Base-by-base conservation (phyloP, 2,329 filamentous ascomycete genomes). In the Ascochyta fabae region DNA sequence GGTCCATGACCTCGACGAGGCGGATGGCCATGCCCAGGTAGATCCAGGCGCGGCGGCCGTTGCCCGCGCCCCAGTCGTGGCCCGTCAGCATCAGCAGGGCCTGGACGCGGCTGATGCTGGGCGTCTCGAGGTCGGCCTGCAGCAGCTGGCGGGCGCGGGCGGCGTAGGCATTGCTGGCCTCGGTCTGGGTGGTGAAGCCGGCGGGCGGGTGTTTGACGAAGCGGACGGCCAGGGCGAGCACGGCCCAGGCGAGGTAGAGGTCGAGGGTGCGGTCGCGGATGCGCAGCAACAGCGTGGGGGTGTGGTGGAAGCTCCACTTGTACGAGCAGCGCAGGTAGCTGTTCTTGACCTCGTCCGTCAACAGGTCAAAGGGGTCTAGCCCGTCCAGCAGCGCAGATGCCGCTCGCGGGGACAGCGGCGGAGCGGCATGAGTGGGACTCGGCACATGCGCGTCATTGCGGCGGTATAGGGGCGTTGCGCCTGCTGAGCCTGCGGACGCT, bases 31-130 rank as follows among this genome's bases (percentile, higher is more conserved):
- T 77, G 55, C 75, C 75, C 35, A 77, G 69, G 39, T 76, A 77
- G 47, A 77, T 77, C 75, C 75, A 77, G 0, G 75, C 75, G 35
- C 74, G 58, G 22, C 73, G 62, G 2, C 75, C 75, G 35, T 77
- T 78, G 56, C 77, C 80, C 49, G 77, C 81, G 53, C 71, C 76
- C 76, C 79, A 80, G 51, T 79, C 77, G 48, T 79, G 76, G n/a
- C 76, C 77, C 0, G 78, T 79, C 22, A 80, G 55, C 69, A 80
- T 75, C 46, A 79, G 61, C 43, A 77, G 64, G 13, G 74, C 73
- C 56, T 77, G 75, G 13, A 77, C 74, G 49, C 74, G 71, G 57
- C 70, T 72, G 49, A 77, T 69, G 56, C 67, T 73, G 16, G 75
- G 75, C 19, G 71, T 74, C 60, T 77, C 75, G 58, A 77, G 70